Base-by-base conservation (phyloP, 257 asterid species). In the Solanum virginianum region DNA sequence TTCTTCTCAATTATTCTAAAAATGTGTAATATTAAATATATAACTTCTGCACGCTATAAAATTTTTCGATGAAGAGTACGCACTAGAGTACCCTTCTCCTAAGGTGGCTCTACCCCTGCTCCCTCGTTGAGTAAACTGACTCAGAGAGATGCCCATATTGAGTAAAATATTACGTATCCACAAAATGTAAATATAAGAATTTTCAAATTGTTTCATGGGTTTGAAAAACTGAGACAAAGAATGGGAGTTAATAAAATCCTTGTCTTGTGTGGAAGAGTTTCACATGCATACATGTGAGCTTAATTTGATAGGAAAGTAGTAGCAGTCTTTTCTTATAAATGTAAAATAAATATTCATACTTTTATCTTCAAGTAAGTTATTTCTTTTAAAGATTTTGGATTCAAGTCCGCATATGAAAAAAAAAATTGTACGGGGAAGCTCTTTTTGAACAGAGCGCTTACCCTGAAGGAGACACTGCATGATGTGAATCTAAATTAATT, bases 261-360 rank as follows among this genome's bases (percentile, higher is more conserved):
- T 66, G 83, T 84, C 87, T 60, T 55, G 49, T 18, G 15, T 81
- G 41, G 62, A 69, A 60, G 65, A 60, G 62, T 66, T 54, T 81
- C 90, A 88, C 90, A 84, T 88, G 90, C 80, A 29, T 54, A 74
- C 90, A 84, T 84, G 90, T 88, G 90, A 75, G 45, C 45, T 57
- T 49, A 49, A 9, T 75, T 49, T 75, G 62, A 75, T 14, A 24
- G 60, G 82, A 75, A 43, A 75, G 16, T 39, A 75, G 29, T 47
- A 75, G 43, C 10, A 47, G 41, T 75, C 2, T 14, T 49, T 75
- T 41, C 43, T 24, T 24, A 49, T 22, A 45, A 8, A 57, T 24
- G 45, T 36, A 14, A 17, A 17, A 13, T 16, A 32, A 18, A 82
- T 8, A 43, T 80, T 29, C 17, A 24, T 60, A 16, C 2, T 29